phyloP scores from a whole-genome alignment of 257 asterid species.

The Solanum ossicruentum region DNA sequence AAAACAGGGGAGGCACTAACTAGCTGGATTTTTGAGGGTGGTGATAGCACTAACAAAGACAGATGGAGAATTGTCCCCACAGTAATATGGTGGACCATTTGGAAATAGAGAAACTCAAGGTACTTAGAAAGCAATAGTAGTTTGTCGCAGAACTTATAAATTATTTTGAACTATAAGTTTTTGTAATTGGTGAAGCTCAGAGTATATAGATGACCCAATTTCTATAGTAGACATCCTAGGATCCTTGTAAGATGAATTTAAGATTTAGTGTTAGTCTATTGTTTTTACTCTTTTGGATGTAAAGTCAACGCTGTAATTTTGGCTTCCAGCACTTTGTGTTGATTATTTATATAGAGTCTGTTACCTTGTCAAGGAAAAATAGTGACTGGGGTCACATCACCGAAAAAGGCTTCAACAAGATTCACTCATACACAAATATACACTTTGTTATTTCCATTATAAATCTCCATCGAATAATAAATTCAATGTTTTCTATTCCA shows the following conservation, averaged over 20 bases:
- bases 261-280: background rate
- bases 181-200: background rate
- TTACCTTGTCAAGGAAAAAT: background rate
- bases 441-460: background rate
- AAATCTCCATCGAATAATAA: background rate
- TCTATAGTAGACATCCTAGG: background rate
- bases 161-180: no score
- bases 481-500: background rate
- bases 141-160: background rate
- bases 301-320: background rate
- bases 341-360: background rate
- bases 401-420: background rate
- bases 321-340: background rate
- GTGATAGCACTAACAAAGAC: background rate
- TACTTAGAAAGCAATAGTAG: background rate
- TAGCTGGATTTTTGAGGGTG: background rate
- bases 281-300: background rate
- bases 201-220: background rate
- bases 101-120: background rate
- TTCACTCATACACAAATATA: background rate
- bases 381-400: background rate
- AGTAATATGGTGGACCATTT: background rate
- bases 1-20: background rate
- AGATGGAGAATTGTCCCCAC: background rate
- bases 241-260: background rate